Percentiles rank a stretch among this genome's conserved stretches.
These are phyloP conservation scores for Colletotrichum agaves DNA, from an alignment of 2,329 filamentous ascomycete genomes.

Conservation along the genomic window DNA sequence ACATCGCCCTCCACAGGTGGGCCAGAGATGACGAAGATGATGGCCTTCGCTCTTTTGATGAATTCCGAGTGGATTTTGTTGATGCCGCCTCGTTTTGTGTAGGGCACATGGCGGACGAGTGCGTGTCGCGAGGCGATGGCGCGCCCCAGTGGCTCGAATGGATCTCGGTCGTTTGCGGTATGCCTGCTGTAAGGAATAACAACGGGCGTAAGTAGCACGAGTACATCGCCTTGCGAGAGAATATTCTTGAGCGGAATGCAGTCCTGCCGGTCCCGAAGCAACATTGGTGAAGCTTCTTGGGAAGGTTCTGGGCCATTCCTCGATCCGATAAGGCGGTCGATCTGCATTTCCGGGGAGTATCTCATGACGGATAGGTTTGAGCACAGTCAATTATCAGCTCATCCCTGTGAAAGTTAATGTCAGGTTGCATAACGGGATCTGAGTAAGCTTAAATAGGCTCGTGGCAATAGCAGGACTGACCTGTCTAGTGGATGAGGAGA, in stretches of 20 bases:
- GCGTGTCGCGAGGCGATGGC: conserved; percentile 69
- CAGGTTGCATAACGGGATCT: not conserved
- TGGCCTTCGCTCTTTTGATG: conserved; percentile 66
- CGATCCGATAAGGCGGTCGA: conserved; percentile 17
- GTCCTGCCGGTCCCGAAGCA: conserved; percentile 56
- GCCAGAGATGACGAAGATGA: conserved; percentile 70
- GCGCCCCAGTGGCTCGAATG: conserved; percentile 77
- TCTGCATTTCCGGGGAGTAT: conserved; percentile 30
- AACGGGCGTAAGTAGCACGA: conserved; percentile 71
- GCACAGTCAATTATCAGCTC: conserved; percentile 1
- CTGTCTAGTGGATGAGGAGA: not conserved
- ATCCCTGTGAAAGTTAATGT: conserved; percentile 25
- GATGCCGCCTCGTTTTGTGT: conserved; percentile 71
- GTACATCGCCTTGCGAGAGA: conserved; percentile 60
- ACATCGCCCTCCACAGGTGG: conserved; percentile 57
- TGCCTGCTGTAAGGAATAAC: conserved; percentile 58
- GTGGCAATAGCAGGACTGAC: conserved; percentile 3
- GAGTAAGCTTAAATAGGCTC: not conserved
- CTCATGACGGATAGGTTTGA: conserved; percentile 19
- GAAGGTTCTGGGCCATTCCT: conserved; percentile 1
- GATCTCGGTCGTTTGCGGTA: conserved; percentile 64
- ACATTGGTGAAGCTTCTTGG: conserved; percentile 37
- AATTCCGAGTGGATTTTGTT: conserved; percentile 72
- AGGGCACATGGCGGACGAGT: conserved; percentile 77
- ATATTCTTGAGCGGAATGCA: conserved; percentile 60